Evolutionary conservation across 257 asterid species (phyloP), one percentile per base, ranked within the genome.

Genomic region (Thymus quinquecostatus): DNA sequence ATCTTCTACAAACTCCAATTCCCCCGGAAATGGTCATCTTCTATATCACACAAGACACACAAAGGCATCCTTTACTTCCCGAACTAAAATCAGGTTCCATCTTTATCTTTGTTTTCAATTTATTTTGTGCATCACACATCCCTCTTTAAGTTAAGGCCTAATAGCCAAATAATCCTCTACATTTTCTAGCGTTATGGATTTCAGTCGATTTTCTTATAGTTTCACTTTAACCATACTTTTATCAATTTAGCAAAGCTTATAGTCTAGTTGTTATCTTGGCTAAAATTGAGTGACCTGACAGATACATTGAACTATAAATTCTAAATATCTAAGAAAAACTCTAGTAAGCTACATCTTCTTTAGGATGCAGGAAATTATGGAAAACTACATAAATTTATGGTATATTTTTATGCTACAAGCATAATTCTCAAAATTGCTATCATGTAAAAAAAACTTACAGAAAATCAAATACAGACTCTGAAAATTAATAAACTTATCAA

Each of bases 21-120:
- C 80, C 96, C 68, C 87, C 96, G 68, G 97, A 91, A 80, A 83
- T 55, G 84, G 80, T 86, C 75, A 71, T 89, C 72, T 87, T 89
- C 75, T 92, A 88, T 73, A 85, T 89, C 28, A 92, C 96, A 1
- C 98, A 92, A 82, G 96, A 92, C 79, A 92, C 98, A 30, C 98
- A 92, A 74, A 83, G 89, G 73, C 98, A 92, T 79, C 29, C 75
- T 43, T 82, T 89, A 80, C 89, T 92, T 80, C 86, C 88, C 38
- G 87, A 89, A 78, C 78, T 92, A 72, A 88, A 86, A 81, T 82
- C 94, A 82, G 98, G 96, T 87, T 59, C 40, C 14, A 40, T 49
- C 32, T 68, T 69, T 48, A 50, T 29, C 49, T 57, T 21, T 59
- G n/a, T 28, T 72, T 51, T 44, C 14, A 9, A 1, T 32, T 58